Evolutionary conservation across 2,329 filamentous ascomycete species (phyloP).

Genomic region (Sclerotinia subarctica): DNA sequence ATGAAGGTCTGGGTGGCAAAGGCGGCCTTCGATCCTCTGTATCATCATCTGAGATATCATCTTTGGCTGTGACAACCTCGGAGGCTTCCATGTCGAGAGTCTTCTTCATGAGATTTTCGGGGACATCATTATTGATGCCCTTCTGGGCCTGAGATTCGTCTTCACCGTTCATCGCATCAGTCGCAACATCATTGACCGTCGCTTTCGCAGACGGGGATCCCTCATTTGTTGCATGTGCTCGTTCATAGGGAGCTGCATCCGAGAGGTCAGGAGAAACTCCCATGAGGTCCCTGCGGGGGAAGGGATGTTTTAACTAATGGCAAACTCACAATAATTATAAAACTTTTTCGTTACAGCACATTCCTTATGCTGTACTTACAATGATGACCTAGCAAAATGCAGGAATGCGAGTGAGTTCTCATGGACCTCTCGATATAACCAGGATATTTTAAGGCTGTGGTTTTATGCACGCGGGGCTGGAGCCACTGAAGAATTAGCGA

Average conservation of each 20-base stretch:
- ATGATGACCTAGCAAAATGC: not conserved
- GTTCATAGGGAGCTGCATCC: constrained; percentile 24
- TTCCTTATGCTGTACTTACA: constrained; percentile 1
- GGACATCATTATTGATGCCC: not conserved
- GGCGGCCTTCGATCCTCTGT: constrained; percentile 43
- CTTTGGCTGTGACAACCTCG: constrained; percentile 4
- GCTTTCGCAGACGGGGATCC: constrained; percentile 25
- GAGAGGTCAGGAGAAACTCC: constrained; percentile 24
- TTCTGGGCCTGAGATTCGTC: constrained; percentile 25
- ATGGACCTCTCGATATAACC: not conserved
- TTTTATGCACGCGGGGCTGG: constrained; percentile 18
- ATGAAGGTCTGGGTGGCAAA: constrained; percentile 46
- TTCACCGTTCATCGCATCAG: constrained; percentile 29
- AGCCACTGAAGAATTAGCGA: constrained; percentile 21
- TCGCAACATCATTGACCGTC: constrained; percentile 29
- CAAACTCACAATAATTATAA: constrained; percentile 4
- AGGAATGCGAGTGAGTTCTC: not conserved
- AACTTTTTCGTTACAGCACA: not conserved
- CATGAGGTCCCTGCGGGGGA: constrained; percentile 26
- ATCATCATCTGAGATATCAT: constrained; percentile 23
- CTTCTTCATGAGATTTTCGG: constrained; percentile 5
- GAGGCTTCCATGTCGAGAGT: not conserved
- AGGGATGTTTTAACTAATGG: not conserved
- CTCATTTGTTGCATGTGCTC: constrained; percentile 24
- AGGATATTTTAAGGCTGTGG: constrained; percentile 15